Percentiles rank a stretch among this genome's conserved stretches.
These are phyloP conservation scores for Neurospora sp. DNA, from an alignment of 495 filamentous ascomycete genomes.

Conservation along the genomic window DNA sequence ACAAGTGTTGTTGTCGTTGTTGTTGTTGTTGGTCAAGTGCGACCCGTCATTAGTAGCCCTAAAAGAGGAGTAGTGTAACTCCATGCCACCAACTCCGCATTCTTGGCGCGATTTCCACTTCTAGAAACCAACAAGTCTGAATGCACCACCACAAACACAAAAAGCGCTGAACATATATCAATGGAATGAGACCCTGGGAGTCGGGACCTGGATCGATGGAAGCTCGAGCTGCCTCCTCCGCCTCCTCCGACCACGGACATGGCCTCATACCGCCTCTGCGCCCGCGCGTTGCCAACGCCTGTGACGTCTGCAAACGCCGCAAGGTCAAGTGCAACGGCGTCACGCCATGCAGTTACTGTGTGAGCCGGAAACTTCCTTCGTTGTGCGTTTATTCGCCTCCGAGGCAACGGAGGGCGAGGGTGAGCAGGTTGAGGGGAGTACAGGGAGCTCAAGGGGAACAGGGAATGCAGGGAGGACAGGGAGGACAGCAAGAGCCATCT, in stretches of 20 bases:
- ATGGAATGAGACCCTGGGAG: not conserved
- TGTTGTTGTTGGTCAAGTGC: not conserved
- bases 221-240: not conserved
- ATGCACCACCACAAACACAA: not conserved
- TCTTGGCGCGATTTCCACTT: not conserved
- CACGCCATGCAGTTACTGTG: constrained; percentile 28
- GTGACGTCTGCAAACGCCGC: constrained; percentile 35
- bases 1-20: too few species aligned
- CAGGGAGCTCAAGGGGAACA: not conserved
- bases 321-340: constrained; percentile 34
- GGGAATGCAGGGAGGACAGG: too few species aligned
- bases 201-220: not conserved
- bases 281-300: constrained; percentile 32
- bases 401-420: not conserved
- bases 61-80: not conserved
- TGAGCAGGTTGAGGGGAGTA: not conserved
- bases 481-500: not conserved
- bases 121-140: not conserved
- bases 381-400: constrained; percentile 14
- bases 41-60: not conserved
- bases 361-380: constrained; percentile 13
- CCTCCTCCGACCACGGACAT: not conserved
- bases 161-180: not conserved
- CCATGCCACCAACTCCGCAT: not conserved
- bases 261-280: constrained; percentile 10